Evolutionary conservation across 202 grass and related monocot genomes (phyloP).

Genomic region (Bolboschoenoplectus hybrid): DNA sequence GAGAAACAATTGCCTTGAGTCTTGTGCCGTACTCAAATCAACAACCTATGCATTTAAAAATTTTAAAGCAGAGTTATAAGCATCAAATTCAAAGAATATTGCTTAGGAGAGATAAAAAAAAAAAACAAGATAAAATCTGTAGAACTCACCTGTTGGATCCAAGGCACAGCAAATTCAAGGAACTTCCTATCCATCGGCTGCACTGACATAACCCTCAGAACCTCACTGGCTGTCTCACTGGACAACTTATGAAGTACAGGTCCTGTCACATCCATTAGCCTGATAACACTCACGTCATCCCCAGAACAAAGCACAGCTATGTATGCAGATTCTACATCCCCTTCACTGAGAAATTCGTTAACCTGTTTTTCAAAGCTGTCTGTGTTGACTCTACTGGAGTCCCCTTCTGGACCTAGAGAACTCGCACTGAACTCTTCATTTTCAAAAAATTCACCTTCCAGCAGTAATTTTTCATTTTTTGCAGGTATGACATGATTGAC

Average conservation of each 20-base stretch:
- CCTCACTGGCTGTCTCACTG: constrained; percentile 58
- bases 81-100: constrained; percentile 7
- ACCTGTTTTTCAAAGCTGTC: constrained; percentile 52
- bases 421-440: constrained; percentile 42
- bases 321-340: constrained; percentile 74
- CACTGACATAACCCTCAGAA: constrained; percentile 60
- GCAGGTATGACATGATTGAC: neutral
- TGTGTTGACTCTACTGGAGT: constrained; percentile 38
- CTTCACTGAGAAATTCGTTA: constrained; percentile 51
- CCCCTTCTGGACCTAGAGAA: constrained; percentile 39
- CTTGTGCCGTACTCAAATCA: constrained; percentile 74
- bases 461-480: constrained; percentile 39
- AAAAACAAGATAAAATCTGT: neutral
- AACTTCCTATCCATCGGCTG: constrained; percentile 67
- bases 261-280: constrained; percentile 91
- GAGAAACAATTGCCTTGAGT: constrained; percentile 65
- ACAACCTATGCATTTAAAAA: constrained; percentile 51
- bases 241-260: constrained; percentile 82
- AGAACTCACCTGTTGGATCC: constrained; percentile 79
- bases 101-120: neutral
- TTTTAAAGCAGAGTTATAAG: constrained; percentile 17
- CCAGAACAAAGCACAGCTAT: constrained; percentile 58
- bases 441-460: constrained; percentile 43
- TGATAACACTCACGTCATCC: constrained; percentile 59
- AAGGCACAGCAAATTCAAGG: constrained; percentile 62